Conservation (phyloP, 2,329 filamentous ascomycete genomes). For the Grosmannia serpens region DNA sequence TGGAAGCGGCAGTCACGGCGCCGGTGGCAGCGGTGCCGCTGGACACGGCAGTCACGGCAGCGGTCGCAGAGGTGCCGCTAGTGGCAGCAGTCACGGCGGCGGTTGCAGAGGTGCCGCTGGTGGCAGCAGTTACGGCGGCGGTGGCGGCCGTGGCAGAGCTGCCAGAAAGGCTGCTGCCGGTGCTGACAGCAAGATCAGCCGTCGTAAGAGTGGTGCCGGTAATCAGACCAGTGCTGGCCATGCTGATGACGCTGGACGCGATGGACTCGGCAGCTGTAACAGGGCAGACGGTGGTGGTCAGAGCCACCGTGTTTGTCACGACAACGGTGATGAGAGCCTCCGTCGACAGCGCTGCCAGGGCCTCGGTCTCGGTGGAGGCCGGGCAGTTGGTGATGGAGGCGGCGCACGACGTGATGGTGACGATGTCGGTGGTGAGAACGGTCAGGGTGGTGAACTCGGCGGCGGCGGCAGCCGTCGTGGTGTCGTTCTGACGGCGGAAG, state of each 20-base stretch:
- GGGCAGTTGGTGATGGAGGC: conserved; percentile 17
- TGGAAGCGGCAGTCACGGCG: conserved; percentile 7
- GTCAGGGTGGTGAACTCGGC: conserved; percentile 27
- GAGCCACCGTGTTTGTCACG: conserved; percentile 26
- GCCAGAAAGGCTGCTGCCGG: conserved; percentile 3
- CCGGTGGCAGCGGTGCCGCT: conserved; percentile 15
- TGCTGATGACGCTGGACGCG: conserved; percentile 23
- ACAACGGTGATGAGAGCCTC: conserved; percentile 19
- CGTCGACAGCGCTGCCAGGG: conserved; percentile 16
- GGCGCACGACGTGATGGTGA: conserved; percentile 19
- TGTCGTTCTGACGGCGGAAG: conserved; percentile 20
- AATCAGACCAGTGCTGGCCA: conserved; percentile 20
- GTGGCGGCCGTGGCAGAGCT: neutral
- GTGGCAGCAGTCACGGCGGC: neutral
- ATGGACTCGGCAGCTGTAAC: conserved; percentile 26
- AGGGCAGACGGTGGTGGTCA: conserved; percentile 31
- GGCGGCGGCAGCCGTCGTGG: conserved; percentile 21
- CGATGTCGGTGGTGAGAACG: conserved; percentile 28
- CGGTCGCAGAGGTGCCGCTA: too few species aligned
- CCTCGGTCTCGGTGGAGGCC: conserved; percentile 21
- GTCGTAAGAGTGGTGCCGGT: conserved; percentile 25
- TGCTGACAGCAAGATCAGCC: conserved; percentile 12
- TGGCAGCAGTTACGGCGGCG: neutral
- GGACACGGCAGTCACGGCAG: neutral
- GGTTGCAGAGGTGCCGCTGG: neutral